A percentile compares a stretch with the other conserved stretches of the same genome.
Evolutionary conservation across 495 filamentous ascomycete genomes (phyloP).

Genomic region (Pseudevernia furfuracea): DNA sequence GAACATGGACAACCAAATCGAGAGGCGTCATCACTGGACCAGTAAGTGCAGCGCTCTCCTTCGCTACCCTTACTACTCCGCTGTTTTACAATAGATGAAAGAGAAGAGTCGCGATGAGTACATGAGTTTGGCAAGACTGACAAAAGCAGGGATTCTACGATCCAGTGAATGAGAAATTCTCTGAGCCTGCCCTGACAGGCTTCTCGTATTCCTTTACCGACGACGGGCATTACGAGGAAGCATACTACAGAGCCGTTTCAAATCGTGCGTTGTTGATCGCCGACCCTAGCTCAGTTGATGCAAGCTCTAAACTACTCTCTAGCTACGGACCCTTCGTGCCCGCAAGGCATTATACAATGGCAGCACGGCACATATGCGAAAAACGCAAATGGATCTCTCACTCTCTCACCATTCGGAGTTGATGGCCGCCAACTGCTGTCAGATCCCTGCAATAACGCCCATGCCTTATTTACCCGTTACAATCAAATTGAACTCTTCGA

Average conservation of each 20-base stretch:
- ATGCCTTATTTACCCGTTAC: constrained; percentile 57
- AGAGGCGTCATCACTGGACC: constrained; percentile 65
- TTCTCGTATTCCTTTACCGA: constrained; percentile 74
- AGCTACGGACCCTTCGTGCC: constrained; percentile 59
- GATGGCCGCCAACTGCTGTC: constrained; percentile 69
- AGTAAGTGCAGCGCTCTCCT: constrained; percentile 41
- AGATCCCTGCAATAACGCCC: constrained; percentile 51
- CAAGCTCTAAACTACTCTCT: not conserved
- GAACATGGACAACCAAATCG: constrained; percentile 75
- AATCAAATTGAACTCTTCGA: constrained; percentile 59
- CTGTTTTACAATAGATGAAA: not conserved
- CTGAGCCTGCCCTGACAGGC: constrained; percentile 64
- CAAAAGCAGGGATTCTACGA: constrained; percentile 61
- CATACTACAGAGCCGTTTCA: constrained; percentile 63
- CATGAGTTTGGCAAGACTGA: constrained; percentile 14
- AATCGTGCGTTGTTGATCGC: constrained; percentile 52
- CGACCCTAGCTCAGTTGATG: constrained; percentile 8
- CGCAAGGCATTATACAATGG: constrained; percentile 66
- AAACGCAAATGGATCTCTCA: constrained; percentile 51
- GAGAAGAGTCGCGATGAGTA: not conserved
- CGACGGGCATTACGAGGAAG: constrained; percentile 66
- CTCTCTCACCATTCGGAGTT: constrained; percentile 53
- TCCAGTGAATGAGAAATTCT: constrained; percentile 57
- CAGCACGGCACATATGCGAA: constrained; percentile 62
- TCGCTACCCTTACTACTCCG: not conserved